These are phyloP conservation scores for Colletotrichum sp. DNA, from an alignment of 2,329 filamentous ascomycete species.

Conservation along the genomic window DNA sequence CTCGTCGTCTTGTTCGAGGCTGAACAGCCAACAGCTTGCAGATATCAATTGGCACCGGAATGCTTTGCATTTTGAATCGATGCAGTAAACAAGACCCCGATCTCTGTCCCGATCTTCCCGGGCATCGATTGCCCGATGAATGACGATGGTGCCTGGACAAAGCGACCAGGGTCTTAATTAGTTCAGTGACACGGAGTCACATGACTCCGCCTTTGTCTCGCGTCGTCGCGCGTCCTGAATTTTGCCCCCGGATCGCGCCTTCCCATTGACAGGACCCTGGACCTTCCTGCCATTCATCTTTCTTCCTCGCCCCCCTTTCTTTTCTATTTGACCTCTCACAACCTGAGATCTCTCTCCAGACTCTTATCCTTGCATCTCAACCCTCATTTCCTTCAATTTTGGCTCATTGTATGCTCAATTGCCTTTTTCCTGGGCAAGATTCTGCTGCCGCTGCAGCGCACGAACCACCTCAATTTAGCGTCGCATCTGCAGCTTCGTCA, in stretches of 20 bases:
- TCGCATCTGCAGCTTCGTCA: conserved; percentile 3
- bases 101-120: background rate
- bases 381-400: background rate
- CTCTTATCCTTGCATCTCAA: background rate
- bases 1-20: background rate
- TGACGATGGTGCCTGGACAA: conserved; percentile 2
- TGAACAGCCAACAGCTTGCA: background rate
- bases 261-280: background rate
- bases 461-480: background rate
- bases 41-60: background rate
- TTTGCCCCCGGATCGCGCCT: background rate
- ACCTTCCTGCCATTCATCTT: background rate
- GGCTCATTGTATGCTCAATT: background rate
- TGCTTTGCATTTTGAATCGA: background rate
- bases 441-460: background rate
- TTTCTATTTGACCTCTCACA: background rate
- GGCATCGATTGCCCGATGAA: background rate
- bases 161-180: background rate
- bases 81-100: background rate
- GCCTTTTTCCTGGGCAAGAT: background rate
- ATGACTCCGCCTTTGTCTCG: conserved; percentile 41
- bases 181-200: conserved; percentile 22
- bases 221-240: conserved; percentile 26
- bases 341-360: background rate
- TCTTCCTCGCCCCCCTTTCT: no score